A percentile compares a stretch with the other conserved stretches of the same genome.
Conservation (phyloP, 2,329 filamentous ascomycete species). For the Alternaria ventricosa region DNA sequence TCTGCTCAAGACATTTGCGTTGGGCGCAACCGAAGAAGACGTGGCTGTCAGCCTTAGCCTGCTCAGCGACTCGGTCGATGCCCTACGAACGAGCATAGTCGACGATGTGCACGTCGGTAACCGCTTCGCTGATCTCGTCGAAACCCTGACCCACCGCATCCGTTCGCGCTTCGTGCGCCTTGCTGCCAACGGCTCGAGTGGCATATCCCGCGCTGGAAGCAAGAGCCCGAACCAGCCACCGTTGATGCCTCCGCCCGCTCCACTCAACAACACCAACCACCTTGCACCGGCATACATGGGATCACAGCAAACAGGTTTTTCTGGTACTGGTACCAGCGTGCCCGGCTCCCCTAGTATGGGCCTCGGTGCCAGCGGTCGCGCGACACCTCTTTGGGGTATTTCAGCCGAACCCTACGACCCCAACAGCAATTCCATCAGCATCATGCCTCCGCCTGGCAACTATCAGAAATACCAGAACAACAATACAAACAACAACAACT, state of each 20-base stretch:
- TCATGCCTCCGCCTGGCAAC: slow-evolving; percentile 57
- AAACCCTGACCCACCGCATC: slow-evolving; percentile 76
- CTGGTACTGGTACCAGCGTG: slow-evolving; percentile 27
- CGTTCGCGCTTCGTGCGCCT: slow-evolving; percentile 73
- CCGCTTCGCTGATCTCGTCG: slow-evolving; percentile 81
- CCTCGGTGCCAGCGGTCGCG: slow-evolving; percentile 38
- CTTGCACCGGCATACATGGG: slow-evolving; percentile 24
- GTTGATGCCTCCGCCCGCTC: slow-evolving; percentile 41
- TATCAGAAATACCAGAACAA: slow-evolving; percentile 21
- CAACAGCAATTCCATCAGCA: slow-evolving; percentile 50
- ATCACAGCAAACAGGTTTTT: slow-evolving; percentile 15
- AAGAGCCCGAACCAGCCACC: slow-evolving; percentile 38
- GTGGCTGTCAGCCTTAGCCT: slow-evolving; percentile 76
- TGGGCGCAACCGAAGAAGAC: slow-evolving; percentile 79
- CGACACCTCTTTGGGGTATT: slow-evolving; percentile 53
- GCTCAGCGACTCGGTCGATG: slow-evolving; percentile 76
- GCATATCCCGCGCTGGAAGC: slow-evolving; percentile 48
- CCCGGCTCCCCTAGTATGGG: slow-evolving; percentile 37
- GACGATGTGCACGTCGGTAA: slow-evolving; percentile 88
- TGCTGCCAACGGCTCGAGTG: slow-evolving; percentile 54
- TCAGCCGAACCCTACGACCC: slow-evolving; percentile 54
- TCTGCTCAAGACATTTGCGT: slow-evolving; percentile 80
- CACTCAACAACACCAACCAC: slow-evolving; percentile 21
- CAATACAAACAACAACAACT: slow-evolving; percentile 20
- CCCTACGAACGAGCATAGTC: slow-evolving; percentile 77